phyloP scores from a whole-genome alignment of 345 rosid genomes.

The Citrus medica region DNA sequence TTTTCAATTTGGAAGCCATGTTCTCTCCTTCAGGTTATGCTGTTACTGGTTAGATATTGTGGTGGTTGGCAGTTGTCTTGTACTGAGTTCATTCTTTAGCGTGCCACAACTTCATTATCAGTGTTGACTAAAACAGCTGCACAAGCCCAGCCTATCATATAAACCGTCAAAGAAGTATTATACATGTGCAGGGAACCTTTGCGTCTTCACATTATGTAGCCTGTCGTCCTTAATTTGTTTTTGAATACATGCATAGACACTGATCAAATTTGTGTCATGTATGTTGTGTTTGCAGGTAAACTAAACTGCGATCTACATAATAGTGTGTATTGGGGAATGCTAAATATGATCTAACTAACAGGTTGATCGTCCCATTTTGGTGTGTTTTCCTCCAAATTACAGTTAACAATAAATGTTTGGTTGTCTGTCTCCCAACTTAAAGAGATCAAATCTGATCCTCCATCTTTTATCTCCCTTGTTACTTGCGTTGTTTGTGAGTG shows the following conservation, averaged over 20 bases:
- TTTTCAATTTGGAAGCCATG: neutral
- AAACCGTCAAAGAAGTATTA: too few relatives aligned
- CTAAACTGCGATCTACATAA: slow-evolving; percentile 12
- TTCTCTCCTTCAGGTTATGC: neutral
- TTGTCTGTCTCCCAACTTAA: slow-evolving; percentile 13
- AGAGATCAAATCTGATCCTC: slow-evolving; percentile 14
- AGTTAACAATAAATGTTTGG: slow-evolving; percentile 11
- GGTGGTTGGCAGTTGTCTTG: neutral
- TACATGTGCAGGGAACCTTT: neutral
- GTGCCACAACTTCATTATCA: neutral
- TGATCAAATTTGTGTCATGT: neutral
- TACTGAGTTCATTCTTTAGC: neutral
- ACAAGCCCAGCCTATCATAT: neutral
- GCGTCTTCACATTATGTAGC: neutral
- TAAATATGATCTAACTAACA: slow-evolving; percentile 7
- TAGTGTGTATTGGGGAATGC: slow-evolving; percentile 9
- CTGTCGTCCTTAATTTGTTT: neutral
- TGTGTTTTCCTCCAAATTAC: slow-evolving; percentile 18
- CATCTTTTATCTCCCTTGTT: neutral
- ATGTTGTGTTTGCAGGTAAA: slow-evolving; percentile 23
- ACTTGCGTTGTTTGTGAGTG: neutral
- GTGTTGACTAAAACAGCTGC: neutral
- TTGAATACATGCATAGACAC: neutral
- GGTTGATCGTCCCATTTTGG: slow-evolving; percentile 25
- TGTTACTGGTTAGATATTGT: neutral